Conservation (phyloP, 1,284 basidiomycete genomes). For the Leccinum subatratum region DNA sequence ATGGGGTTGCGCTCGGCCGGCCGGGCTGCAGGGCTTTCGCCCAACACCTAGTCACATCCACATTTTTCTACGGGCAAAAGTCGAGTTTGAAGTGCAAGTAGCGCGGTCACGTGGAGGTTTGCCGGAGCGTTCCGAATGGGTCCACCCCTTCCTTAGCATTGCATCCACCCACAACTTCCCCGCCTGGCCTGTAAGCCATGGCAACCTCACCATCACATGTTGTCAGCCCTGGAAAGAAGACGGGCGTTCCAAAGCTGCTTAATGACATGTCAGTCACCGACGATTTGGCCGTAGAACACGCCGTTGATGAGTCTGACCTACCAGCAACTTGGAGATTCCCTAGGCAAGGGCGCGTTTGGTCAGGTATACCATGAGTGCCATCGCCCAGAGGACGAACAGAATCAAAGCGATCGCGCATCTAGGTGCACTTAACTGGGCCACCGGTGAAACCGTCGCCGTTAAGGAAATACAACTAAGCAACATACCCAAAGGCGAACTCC, state of each 20-base stretch:
- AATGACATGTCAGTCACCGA: constrained; percentile 50
- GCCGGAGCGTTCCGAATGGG: too few species aligned
- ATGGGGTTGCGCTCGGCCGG: too few species aligned
- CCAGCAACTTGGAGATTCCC: constrained; percentile 89
- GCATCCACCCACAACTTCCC: neutral
- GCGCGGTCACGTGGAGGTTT: too few species aligned
- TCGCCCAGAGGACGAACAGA: neutral
- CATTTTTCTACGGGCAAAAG: too few species aligned
- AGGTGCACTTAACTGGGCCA: constrained; percentile 94
- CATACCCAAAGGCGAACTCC: constrained; percentile 87
- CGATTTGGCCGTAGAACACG: constrained; percentile 4
- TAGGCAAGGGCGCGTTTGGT: constrained; percentile 92
- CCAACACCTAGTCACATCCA: too few species aligned
- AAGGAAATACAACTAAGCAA: constrained; percentile 93
- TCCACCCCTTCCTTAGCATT: neutral
- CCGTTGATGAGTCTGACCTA: constrained; percentile 12
- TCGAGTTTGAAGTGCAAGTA: too few species aligned
- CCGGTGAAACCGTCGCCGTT: constrained; percentile 92
- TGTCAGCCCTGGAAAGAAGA: constrained; percentile 32
- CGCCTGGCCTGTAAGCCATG: constrained; percentile 31
- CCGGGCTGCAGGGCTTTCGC: too few species aligned
- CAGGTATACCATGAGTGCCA: constrained; percentile 81
- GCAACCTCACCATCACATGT: constrained; percentile 41
- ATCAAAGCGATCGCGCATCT: constrained; percentile 9
- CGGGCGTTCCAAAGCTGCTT: constrained; percentile 46